These are phyloP conservation scores for Starmera quercuum DNA, from an alignment of 805 yeast species.

Conservation along the genomic window DNA sequence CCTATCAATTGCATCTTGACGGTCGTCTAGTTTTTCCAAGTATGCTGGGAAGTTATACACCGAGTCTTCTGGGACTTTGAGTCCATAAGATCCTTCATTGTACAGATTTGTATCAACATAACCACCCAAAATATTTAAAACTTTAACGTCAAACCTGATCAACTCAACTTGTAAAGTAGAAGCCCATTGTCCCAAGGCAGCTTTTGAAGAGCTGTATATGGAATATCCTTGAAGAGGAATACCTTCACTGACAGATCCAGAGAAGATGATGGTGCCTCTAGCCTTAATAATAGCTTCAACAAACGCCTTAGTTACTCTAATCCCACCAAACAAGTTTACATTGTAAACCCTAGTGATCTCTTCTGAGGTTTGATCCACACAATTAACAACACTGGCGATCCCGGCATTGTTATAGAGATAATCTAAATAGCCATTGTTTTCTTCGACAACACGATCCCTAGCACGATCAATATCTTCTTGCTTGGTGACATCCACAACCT, in stretches of 20 bases:
- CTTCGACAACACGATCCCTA: conserved; percentile 16
- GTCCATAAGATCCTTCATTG: conserved; percentile 4
- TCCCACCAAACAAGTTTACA: conserved; percentile 33
- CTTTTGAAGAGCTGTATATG: conserved; percentile 32
- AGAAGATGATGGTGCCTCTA: conserved; percentile 32
- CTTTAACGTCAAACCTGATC: conserved; percentile 33
- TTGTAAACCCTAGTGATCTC: conserved; percentile 17
- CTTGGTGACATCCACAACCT: conserved; percentile 27
- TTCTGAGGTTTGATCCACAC: conserved; percentile 25
- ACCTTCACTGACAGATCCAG: conserved; percentile 30
- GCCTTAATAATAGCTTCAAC: conserved; percentile 25
- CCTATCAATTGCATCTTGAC: too few relatives aligned
- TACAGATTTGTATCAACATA: conserved; percentile 30
- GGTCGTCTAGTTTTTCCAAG: too few relatives aligned
- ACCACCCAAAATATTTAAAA: conserved; percentile 34
- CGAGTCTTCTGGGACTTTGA: conserved; percentile 10
- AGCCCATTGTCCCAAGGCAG: conserved; percentile 36
- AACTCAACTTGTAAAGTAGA: conserved; percentile 28
- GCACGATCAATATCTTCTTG: conserved; percentile 20
- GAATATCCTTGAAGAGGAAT: conserved; percentile 31
- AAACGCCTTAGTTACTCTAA: conserved; percentile 30
- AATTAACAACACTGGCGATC: conserved; percentile 19
- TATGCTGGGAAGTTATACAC: conserved; percentile 15
- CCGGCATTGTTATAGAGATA: conserved; percentile 38
- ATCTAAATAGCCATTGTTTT: conserved; percentile 27